Base-by-base conservation (phyloP, 1,139 yeast genomes). In the Lipomyces yarrowii region DNA sequence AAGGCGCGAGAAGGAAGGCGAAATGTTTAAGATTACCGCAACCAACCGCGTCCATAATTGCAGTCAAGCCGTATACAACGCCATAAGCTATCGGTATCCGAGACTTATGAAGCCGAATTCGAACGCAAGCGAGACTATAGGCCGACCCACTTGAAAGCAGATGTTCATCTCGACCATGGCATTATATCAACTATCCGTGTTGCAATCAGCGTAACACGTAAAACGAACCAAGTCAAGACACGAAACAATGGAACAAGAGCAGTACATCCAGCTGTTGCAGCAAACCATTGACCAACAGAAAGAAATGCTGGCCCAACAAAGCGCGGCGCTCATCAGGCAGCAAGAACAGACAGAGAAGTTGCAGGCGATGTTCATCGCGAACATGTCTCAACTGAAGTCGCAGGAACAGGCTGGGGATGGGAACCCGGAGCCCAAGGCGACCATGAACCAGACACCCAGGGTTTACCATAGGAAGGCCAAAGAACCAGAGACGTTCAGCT, bases 351-450 rank as follows among this genome's bases (percentile, higher is more conserved):
- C 53, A 23, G 53, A 48, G 15, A 48, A 23, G 21, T 48, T 48
- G 53, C 53, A 48, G 53, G 30, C 53, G 3, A 6, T 48, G 53
- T 23, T 48, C 11, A 48, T 15, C 26, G 53, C 15, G 11, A 48
- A 48, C 53, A 48, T 23, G 53, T 11, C 11, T 7, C 53, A 48
- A 15, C 53, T 10, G 53, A 48, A 8, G 26, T 11, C 53, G 53
- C 53, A 48, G n/a, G 10, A 15, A 48, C 26, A 3, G 53, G 53
- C 53, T 48, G 53, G 53, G 53, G 53, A 48, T 8, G 53, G 53
- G 21, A 48, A 48, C 53, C 30, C 53, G 53, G 53, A 48, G 53
- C 53, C 53, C 21, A 48, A 48, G 42, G 53, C 53, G 53, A 48
- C 53, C 5, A 15, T 6, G 53, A 48, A 18, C 2, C 26, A 48